A percentile compares a stretch with the other conserved stretches of the same genome.
Evolutionary conservation across 257 asterid species (phyloP).

Genomic region (Solanum habrochaites): DNA sequence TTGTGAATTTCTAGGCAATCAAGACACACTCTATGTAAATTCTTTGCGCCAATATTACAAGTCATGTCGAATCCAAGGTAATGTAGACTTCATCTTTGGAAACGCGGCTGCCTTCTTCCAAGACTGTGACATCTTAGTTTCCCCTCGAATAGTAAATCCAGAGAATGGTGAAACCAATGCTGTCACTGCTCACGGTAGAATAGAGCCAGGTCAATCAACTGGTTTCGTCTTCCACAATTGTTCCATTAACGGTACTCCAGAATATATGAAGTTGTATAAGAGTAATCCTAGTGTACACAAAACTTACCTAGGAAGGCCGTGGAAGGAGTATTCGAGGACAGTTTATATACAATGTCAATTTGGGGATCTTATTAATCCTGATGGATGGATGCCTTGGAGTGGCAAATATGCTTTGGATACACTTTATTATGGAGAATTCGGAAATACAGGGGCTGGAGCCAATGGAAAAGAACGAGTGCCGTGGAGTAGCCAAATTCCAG

Average conservation of each 20-base stretch:
- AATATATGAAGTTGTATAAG: conserved; percentile 27
- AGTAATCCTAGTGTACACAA: conserved; percentile 24
- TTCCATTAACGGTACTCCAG: conserved; percentile 32
- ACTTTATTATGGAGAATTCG: conserved; percentile 33
- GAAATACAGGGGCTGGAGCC: conserved; percentile 20
- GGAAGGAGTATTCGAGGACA: conserved; percentile 46
- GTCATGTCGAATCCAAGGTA: conserved; percentile 44
- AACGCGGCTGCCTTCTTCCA: conserved; percentile 37
- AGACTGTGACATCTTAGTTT: conserved; percentile 22
- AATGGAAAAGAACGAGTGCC: conserved; percentile 10
- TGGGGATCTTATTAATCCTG: conserved; percentile 21
- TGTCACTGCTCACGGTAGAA: conserved; percentile 45
- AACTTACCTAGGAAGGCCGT: conserved; percentile 42
- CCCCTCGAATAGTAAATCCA: conserved; percentile 28
- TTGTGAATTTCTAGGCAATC: conserved; percentile 43
- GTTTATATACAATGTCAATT: conserved; percentile 21
- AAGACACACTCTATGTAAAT: conserved; percentile 40
- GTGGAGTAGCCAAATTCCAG: conserved; percentile 39
- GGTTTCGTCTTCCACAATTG: conserved; percentile 39
- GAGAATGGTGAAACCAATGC: conserved; percentile 39
- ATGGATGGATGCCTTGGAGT: conserved; percentile 43
- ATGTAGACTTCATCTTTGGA: conserved; percentile 44
- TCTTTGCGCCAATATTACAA: conserved; percentile 42
- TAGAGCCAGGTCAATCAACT: conserved; percentile 32
- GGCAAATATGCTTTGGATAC: conserved; percentile 35